Percentiles rank a stretch among this genome's conserved stretches.
These are phyloP conservation scores for Lolium rigidum DNA, from an alignment of 176 grass and related monocot genomes.

Conservation along the genomic window DNA sequence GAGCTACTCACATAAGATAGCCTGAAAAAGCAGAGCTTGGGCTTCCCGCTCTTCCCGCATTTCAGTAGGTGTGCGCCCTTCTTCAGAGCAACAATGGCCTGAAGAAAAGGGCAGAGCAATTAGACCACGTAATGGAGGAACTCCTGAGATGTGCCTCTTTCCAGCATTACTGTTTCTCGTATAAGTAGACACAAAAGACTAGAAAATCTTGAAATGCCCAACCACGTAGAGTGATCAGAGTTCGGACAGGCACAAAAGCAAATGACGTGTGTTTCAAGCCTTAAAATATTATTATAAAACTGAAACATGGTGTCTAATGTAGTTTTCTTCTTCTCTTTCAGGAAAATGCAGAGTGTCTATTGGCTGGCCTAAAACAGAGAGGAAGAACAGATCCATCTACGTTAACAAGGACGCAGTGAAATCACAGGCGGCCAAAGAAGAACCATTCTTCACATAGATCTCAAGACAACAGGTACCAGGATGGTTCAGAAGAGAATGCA, in stretches of 20 bases:
- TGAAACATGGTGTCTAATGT: slow-evolving; percentile 35
- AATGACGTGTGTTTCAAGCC: not conserved
- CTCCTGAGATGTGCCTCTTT: not conserved
- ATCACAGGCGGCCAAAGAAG: slow-evolving; percentile 21
- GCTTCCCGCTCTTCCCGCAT: slow-evolving; percentile 93
- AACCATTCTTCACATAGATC: slow-evolving; percentile 11
- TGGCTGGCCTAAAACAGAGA: slow-evolving; percentile 4
- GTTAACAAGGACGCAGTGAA: not conserved
- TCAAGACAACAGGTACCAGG: not conserved
- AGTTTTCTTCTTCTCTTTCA: not conserved
- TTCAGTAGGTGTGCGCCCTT: slow-evolving; percentile 92
- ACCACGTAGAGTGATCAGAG: slow-evolving; percentile 9
- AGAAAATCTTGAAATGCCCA: not conserved
- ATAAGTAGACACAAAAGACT: not conserved
- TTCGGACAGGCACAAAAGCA: not conserved
- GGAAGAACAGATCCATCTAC: slow-evolving; percentile 8
- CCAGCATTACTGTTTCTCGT: not conserved
- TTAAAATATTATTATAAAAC: not conserved
- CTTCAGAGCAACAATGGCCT: slow-evolving; percentile 91
- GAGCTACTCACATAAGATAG: slow-evolving; percentile 78
- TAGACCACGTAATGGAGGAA: not conserved
- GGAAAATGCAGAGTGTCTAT: slow-evolving; percentile 24
- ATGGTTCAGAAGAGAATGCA: slow-evolving; percentile 11
- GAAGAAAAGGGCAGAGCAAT: slow-evolving; percentile 29
- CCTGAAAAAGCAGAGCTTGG: slow-evolving; percentile 82